Evolutionary conservation across 2,329 filamentous ascomycete genomes (phyloP), one percentile per base, ranked within the genome.

Genomic region (Periconia sp.): DNA sequence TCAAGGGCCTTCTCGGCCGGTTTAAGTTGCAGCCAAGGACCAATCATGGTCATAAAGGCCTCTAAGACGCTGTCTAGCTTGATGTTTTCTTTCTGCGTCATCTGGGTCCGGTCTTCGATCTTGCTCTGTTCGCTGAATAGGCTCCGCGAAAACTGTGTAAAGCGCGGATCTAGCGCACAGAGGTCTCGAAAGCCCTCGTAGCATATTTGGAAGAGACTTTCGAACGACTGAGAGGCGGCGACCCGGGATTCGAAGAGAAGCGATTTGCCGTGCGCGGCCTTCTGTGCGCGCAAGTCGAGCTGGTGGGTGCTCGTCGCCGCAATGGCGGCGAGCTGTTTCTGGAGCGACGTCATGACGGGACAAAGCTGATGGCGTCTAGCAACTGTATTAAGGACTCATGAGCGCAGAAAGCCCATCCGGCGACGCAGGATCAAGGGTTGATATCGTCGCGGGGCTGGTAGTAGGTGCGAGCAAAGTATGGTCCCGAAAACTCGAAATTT

Each of bases 71-170:
- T 78, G 69, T 96, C 84, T 42, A 99, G 77, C 63, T 91, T 87
- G 54, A 83, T 79, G 73, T 96, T 97, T 68, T 97, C 89, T 47
- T 80, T 78, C 21, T 80, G 79, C 12, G 86, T 92, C 81, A 97
- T 87, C 72, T 94, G 87, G 16, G 84, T 87, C 40, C 94, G 83
- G 68, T 99, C 94, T 65, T 96, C 86, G 50, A 83, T 80, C 68
- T 91, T 92, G 73, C 92, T 96, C 74, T 96, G 89, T 60, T 94
- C 88, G 75, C 88, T 95, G 79, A 97, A 99, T 43, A 99, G 79
- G 40, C 84, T 92, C 43, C 80, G 78, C 48, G 83, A 80, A 65
- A 92, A 99, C 24, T 80, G 77, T 11, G 79, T 65, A 62, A 96
- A 97, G 45, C 91, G 84, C 17, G 78, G 70, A 68, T 99, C 95